Percentiles rank a stretch among this genome's conserved stretches.
These are phyloP conservation scores for Coelastrella sp. DNA, from an alignment of 139 green algal species.

Conservation along the genomic window DNA sequence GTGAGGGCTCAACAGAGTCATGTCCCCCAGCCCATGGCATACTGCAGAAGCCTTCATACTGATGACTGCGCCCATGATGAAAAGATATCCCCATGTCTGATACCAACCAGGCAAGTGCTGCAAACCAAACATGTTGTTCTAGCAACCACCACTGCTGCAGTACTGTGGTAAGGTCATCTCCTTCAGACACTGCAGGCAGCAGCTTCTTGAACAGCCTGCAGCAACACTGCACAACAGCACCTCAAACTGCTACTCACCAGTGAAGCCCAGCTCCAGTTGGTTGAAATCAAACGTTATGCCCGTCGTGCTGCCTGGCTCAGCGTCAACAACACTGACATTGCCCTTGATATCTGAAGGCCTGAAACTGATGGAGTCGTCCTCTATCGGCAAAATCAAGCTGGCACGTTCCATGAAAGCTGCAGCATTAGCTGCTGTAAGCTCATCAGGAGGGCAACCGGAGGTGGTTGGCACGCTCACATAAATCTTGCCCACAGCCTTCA, in stretches of 20 bases:
- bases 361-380: conserved; percentile 4
- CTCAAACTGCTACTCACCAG: neutral
- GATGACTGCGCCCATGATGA: no score
- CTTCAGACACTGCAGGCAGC: no score
- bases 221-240: no score
- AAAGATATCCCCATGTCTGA: no score
- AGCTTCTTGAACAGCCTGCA: no score
- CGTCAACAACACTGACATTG: conserved; percentile 16
- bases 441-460: conserved; percentile 7
- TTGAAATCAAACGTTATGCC: neutral
- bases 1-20: no score
- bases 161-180: no score
- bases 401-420: neutral
- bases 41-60: no score
- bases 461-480: conserved; percentile 25
- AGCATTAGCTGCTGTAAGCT: neutral
- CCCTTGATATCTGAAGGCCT: conserved; percentile 8
- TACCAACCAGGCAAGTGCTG: no score
- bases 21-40: no score
- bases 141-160: no score
- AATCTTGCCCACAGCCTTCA: neutral
- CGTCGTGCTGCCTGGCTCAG: conserved; percentile 1
- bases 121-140: no score
- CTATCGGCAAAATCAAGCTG: neutral
- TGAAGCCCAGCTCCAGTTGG: neutral